Conservation (phyloP, 257 asterid genomes). For the Nicotiana attenuata region DNA sequence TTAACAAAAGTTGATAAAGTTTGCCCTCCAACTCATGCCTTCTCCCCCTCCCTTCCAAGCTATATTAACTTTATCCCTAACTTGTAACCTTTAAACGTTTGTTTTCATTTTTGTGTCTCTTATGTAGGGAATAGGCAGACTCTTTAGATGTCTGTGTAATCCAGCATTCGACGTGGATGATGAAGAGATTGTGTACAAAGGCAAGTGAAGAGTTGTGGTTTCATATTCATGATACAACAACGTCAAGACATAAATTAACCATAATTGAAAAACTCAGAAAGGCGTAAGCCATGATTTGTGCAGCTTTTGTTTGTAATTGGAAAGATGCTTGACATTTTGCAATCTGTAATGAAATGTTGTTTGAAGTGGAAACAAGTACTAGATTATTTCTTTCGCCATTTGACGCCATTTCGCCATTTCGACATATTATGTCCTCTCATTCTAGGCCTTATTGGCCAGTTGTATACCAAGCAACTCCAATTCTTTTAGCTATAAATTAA, state of each 20-base stretch:
- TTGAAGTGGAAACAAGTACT: not conserved
- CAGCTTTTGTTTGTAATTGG: not conserved
- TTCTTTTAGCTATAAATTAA: too few relatives aligned
- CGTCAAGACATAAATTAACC: not conserved
- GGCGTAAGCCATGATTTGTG: slow-evolving; percentile 7
- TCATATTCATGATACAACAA: not conserved
- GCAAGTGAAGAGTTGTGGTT: slow-evolving; percentile 33
- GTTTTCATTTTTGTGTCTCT: not conserved
- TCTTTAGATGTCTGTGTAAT: slow-evolving; percentile 79
- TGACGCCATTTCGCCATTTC: too few relatives aligned
- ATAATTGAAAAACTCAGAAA: not conserved
- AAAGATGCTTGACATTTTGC: not conserved
- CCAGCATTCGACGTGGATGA: slow-evolving; percentile 86
- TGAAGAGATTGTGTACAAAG: slow-evolving; percentile 78
- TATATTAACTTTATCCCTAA: too few relatives aligned
- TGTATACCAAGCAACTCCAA: too few relatives aligned
- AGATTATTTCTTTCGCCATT: too few relatives aligned
- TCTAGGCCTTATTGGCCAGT: too few relatives aligned
- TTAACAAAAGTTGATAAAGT: too few relatives aligned
- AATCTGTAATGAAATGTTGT: not conserved
- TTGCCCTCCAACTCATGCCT: too few relatives aligned
- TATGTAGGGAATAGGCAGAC: slow-evolving; percentile 78
- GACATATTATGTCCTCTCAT: too few relatives aligned
- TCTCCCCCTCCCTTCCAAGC: too few relatives aligned
- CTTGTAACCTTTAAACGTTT: not conserved